These are phyloP conservation scores for Cryphonectria nitschkei DNA, from an alignment of 2,329 filamentous ascomycete genomes.

Conservation along the genomic window DNA sequence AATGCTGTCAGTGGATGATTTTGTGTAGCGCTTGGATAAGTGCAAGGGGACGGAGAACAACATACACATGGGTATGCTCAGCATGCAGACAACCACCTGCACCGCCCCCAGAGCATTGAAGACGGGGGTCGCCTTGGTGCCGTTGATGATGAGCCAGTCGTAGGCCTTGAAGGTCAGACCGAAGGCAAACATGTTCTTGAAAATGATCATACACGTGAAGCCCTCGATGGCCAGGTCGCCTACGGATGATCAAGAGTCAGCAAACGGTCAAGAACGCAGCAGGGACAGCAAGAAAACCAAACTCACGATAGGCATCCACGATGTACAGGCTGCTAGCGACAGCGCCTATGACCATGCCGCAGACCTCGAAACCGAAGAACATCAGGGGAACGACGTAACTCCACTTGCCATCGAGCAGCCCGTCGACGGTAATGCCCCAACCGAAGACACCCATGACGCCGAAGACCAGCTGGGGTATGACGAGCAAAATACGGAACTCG, in stretches of 20 bases:
- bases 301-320: constrained; percentile 86
- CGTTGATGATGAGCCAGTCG: constrained; percentile 73
- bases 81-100: constrained; percentile 75
- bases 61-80: constrained; percentile 81
- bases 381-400: constrained; percentile 75
- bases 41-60: constrained; percentile 37
- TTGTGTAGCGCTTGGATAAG: neutral
- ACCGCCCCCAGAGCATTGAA: constrained; percentile 77
- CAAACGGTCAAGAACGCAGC: neutral
- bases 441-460: constrained; percentile 81
- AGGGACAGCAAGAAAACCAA: constrained; percentile 1
- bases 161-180: constrained; percentile 82
- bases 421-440: constrained; percentile 74
- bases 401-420: constrained; percentile 60
- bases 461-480: constrained; percentile 79
- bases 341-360: constrained; percentile 89
- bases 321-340: constrained; percentile 86
- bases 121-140: constrained; percentile 54
- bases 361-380: constrained; percentile 83
- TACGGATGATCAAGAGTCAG: constrained; percentile 37
- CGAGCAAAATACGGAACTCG: constrained; percentile 83
- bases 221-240: constrained; percentile 82
- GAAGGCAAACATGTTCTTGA: constrained; percentile 95
- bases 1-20: neutral
- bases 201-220: constrained; percentile 87